Evolutionary conservation across 257 asterid species (phyloP).

Genomic region (Plantago ovata): DNA sequence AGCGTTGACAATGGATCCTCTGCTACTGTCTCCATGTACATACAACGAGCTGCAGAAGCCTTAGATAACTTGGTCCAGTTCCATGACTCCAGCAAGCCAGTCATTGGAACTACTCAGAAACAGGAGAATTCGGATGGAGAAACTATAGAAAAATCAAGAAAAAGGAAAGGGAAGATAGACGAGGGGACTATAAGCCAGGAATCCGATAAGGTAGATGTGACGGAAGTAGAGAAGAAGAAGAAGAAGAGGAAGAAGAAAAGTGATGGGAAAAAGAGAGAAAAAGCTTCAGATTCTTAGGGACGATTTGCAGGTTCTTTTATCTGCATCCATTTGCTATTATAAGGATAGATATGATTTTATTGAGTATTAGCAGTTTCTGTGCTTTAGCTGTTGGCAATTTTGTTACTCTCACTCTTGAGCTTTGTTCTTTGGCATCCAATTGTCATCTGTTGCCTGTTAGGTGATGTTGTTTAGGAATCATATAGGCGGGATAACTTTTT

Average conservation of each 20-base stretch:
- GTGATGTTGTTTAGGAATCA: no score
- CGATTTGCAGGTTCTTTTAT: no score
- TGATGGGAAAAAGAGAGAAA: background rate
- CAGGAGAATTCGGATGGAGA: conserved; percentile 12
- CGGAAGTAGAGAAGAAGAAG: conserved; percentile 5
- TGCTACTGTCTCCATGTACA: conserved; percentile 37
- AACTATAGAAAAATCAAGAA: background rate
- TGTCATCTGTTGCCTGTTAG: no score
- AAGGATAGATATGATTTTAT: no score
- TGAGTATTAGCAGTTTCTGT: no score
- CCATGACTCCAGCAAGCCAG: conserved; percentile 24
- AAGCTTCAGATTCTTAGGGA: no score
- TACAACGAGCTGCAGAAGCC: conserved; percentile 46
- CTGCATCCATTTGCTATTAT: no score
- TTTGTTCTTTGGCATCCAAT: no score
- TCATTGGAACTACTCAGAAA: background rate
- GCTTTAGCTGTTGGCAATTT: no score
- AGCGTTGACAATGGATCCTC: conserved; percentile 50
- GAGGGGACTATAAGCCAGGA: background rate
- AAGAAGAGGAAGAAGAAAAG: conserved; percentile 33
- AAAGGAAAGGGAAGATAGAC: conserved; percentile 7
- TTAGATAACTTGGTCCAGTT: conserved; percentile 42
- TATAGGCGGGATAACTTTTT: no score
- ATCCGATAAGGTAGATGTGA: background rate
- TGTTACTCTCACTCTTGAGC: no score